Evolutionary conservation across 768 basidiomycete species (phyloP), one percentile per base, ranked within the genome.

Genomic region (Hortiboletus flavorubellus): DNA sequence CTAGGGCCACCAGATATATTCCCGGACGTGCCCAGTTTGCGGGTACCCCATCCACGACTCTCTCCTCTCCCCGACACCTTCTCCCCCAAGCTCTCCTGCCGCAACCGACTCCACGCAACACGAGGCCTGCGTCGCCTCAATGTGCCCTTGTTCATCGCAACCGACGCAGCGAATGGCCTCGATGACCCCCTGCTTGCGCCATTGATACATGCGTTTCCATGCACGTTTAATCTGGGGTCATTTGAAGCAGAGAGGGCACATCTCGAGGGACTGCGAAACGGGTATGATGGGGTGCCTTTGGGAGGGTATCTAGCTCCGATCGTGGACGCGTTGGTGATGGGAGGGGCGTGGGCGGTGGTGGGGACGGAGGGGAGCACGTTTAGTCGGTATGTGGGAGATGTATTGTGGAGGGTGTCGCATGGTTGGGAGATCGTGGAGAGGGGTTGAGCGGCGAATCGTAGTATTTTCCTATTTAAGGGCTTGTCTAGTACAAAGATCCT

Each of bases 361-460:
- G 88, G 87, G 2, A 93, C 89, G 12, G 79, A 82, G 51, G 79
- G 80, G 52, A 91, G 88, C 62, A 91, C 91, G 31, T 92, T 90
- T 60, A 87, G 86, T 66, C 71, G 75, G 50, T 93, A 84, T 59
- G 79, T 88, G 18, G 72, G 75, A 53, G 85, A 89, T 54, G 80
- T 89, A 26, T 64, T 91, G 58, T 88, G 87, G 85, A 74, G 79
- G 63, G 75, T 67, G 48, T 78, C 80, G 66, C 84, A 84, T 61
- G 77, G 76, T 0, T 71, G 73, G 62, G 71, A 73, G 34, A 81
- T 86, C 31, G 72, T 78, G 10, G 72, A 80, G 55, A 72, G 81
- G 54, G 81, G 82, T 12, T 79, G 46, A 26, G 26, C 26, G 26
- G 26, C 26, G 26, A 26, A 26, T 26, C 26, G 26, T 26, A 21